These are phyloP conservation scores for Paratinospora sagittata DNA, from an alignment of 164 flowering plant species.

Conservation along the genomic window DNA sequence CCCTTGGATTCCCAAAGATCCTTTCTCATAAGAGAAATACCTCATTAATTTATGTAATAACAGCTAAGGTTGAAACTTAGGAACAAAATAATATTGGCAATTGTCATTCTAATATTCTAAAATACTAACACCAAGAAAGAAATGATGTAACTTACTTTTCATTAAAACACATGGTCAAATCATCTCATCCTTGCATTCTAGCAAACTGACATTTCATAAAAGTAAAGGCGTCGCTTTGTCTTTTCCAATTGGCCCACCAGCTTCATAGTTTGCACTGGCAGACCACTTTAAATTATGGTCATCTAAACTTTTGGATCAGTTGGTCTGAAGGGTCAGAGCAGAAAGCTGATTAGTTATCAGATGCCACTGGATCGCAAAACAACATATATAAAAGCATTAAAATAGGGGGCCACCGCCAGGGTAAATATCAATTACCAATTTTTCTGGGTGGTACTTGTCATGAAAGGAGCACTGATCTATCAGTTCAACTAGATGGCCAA, in stretches of 20 bases:
- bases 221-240: conserved; percentile 1
- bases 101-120: not conserved
- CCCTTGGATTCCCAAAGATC: too few relatives aligned
- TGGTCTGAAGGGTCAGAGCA: not conserved
- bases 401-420: not conserved
- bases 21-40: too few relatives aligned
- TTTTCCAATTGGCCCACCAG: conserved; percentile 3
- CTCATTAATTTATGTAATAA: too few relatives aligned
- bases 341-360: conserved; percentile 2
- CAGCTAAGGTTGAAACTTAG: too few relatives aligned
- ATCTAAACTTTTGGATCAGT: conserved; percentile 1
- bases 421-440: too few relatives aligned
- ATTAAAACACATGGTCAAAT: conserved; percentile 5
- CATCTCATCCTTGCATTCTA: not conserved
- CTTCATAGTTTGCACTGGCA: conserved; percentile 2
- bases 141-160: not conserved
- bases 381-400: not conserved
- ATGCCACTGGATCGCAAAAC: not conserved
- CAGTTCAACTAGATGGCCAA: not conserved
- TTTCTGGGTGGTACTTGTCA: not conserved
- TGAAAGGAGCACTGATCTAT: not conserved
- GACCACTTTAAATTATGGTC: not conserved
- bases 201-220: conserved; percentile 4
- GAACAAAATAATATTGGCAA: too few relatives aligned
- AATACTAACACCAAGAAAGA: not conserved